Base-by-base conservation (phyloP, 2,329 filamentous ascomycete species). In the Biscogniauxia sp. region DNA sequence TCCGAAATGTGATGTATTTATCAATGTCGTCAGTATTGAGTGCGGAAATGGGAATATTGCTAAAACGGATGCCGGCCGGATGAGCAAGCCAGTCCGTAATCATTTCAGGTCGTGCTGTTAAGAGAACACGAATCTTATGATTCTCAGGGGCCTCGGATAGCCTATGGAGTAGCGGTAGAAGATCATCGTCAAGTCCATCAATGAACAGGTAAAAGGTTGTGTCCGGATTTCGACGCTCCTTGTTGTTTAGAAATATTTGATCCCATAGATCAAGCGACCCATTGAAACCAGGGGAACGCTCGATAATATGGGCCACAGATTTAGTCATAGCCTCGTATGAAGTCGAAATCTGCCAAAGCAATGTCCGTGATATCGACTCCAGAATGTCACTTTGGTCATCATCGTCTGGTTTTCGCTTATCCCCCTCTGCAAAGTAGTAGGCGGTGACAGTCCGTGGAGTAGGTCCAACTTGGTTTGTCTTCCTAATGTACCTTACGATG, bases 171-270 rank as follows among this genome's bases (percentile, higher is more conserved):
- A 76, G 55, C 20, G 60, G 62, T 1, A 70, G 37, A 20, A 74
- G 61, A 3, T 69, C 63, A 5, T 54, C 55, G 20, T 71, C 67
- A 2, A 72, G 52, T 0, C 69, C 69, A 51, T 76, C 73, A 17
- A 75, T 68, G 49, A 75, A 69, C 19, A 75, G 57, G 59, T 72
- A 74, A 59, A 75, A 75, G 1, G 66, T 71, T 1, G 70, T 72
- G 37, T 74, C 71, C 1, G 67, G 58, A 52, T 71, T 70, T 28
- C 65, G 57, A 1, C 69, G 63, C 53, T 75, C 73, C 41, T 68
- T 70, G 19, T 74, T 75, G 20, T 71, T 62, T 8, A 74, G 66
- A 45, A 75, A 72, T 15, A 75, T 54, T 51, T 72, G 69, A 23
- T 68, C 64, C 73, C 72, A 74, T 20, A 70, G 66, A 45, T 75